A percentile compares a stretch with the other conserved stretches of the same genome.
Evolutionary conservation across 768 basidiomycete species (phyloP).

Genomic region (Cystoderma amianthinum): DNA sequence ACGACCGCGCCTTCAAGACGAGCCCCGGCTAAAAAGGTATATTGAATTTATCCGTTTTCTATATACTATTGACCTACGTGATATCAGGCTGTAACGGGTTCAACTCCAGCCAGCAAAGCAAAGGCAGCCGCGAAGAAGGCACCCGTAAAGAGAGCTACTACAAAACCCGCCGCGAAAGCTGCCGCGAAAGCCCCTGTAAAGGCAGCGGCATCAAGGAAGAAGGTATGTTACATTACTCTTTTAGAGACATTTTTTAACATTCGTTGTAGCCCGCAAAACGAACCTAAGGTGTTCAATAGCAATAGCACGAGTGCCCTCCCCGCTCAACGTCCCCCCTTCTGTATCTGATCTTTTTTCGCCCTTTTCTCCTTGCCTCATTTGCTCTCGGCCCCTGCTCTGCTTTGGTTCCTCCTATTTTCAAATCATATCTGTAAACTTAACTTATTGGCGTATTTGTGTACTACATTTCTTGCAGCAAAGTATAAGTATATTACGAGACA

Average conservation of each 20-base stretch:
- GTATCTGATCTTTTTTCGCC: conserved; percentile 3
- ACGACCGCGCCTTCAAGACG: conserved; percentile 26
- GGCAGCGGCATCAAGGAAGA: conserved; percentile 26
- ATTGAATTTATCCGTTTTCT: neutral
- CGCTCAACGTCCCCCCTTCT: conserved; percentile 6
- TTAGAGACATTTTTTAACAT: neutral
- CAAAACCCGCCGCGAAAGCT: conserved; percentile 23
- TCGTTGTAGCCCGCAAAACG: conserved; percentile 19
- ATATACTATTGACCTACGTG: too few relatives aligned
- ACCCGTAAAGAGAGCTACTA: conserved; percentile 24
- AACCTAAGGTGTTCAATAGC: conserved; percentile 10
- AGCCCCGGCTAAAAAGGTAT: conserved; percentile 33
- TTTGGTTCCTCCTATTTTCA: conserved; percentile 2
- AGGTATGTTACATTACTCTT: conserved; percentile 14
- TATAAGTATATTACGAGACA: too few relatives aligned
- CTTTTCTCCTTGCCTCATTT: conserved; percentile 2
- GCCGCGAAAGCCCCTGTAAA: conserved; percentile 15
- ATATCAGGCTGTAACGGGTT: conserved; percentile 36
- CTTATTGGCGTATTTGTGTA: conserved; percentile 24
- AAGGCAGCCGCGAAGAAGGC: conserved; percentile 33
- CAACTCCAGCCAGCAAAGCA: conserved; percentile 32
- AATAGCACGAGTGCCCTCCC: conserved; percentile 12
- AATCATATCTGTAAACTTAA: conserved; percentile 28
- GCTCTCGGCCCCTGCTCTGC: conserved; percentile 2
- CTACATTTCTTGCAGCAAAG: conserved; percentile 10